These are phyloP conservation scores for Cynara cardunculus DNA, from an alignment of 129 eudicot species.

Conservation along the genomic window DNA sequence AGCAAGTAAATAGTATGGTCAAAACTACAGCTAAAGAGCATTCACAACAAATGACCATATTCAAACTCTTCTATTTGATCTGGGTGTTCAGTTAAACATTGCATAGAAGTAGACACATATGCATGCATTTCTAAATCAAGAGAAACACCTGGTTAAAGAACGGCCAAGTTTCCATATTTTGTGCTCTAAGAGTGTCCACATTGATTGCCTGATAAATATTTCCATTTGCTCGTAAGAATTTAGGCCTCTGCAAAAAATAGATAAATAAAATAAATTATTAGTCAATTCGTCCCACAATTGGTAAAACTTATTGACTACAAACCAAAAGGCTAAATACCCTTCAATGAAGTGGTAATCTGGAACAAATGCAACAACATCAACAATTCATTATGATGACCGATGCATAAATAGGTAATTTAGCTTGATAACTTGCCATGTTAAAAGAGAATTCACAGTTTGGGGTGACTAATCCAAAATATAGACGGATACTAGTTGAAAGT, in stretches of 20 bases:
- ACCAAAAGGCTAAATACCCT: neutral
- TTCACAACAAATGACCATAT: neutral
- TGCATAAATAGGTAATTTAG: neutral
- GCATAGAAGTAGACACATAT: neutral
- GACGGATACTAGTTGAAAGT: neutral
- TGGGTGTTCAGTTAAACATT: neutral
- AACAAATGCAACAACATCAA: neutral
- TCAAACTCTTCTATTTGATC: neutral
- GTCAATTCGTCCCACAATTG: neutral
- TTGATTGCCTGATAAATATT: conserved; percentile 84
- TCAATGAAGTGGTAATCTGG: neutral
- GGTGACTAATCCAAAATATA: neutral
- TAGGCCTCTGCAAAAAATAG: conserved; percentile 59
- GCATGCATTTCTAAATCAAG: neutral
- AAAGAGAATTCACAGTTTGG: neutral
- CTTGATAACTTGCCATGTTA: neutral
- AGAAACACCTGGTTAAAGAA: conserved; percentile 75
- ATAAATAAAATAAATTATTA: neutral
- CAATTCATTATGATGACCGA: neutral
- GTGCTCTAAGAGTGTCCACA: conserved; percentile 80
- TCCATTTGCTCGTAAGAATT: conserved; percentile 55
- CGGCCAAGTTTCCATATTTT: conserved; percentile 85
- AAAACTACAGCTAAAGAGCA: neutral
- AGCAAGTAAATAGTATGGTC: neutral
- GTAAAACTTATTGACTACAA: neutral